These are phyloP conservation scores for Dalbergia oliveri DNA, from an alignment of 306 rosid genomes.

Conservation along the genomic window DNA sequence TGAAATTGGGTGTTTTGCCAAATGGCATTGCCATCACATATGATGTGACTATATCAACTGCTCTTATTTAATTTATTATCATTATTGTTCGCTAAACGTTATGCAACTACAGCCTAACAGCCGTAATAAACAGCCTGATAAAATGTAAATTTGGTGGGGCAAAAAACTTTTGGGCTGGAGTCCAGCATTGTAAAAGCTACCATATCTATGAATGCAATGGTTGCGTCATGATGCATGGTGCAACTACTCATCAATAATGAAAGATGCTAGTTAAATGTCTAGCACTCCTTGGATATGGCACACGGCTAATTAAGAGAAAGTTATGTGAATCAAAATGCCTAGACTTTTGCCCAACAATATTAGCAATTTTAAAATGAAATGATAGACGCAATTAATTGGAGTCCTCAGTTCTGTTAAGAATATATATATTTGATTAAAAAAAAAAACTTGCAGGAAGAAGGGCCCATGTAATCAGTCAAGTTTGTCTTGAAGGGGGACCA, in stretches of 20 bases:
- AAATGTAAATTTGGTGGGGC: conserved; percentile 13
- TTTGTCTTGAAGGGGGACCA: conserved; percentile 62
- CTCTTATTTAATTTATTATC: no score
- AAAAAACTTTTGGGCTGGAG: conserved; percentile 17
- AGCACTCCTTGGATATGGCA: conserved; percentile 22
- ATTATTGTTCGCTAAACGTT: no score
- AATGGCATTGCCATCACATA: no score
- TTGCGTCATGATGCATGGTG: conserved; percentile 42
- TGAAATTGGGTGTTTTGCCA: not conserved
- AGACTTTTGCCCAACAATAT: conserved; percentile 34
- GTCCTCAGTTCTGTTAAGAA: not conserved
- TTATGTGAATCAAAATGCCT: conserved; percentile 31
- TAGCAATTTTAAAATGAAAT: conserved; percentile 36
- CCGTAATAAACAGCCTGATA: not conserved
- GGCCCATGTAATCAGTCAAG: conserved; percentile 39
- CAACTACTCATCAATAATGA: conserved; percentile 41
- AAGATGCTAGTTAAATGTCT: conserved; percentile 30
- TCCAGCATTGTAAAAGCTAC: conserved; percentile 39
- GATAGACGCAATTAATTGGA: conserved; percentile 11
- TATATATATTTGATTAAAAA: conserved; percentile 6
- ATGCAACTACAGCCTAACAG: no score
- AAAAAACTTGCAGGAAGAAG: not conserved
- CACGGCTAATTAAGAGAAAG: not conserved
- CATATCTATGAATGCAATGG: conserved; percentile 40
- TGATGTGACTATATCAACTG: no score